A percentile compares a stretch with the other conserved stretches of the same genome.
phyloP scores from a whole-genome alignment of 345 rosid genomes.

The Gynandropsis gynandra region DNA sequence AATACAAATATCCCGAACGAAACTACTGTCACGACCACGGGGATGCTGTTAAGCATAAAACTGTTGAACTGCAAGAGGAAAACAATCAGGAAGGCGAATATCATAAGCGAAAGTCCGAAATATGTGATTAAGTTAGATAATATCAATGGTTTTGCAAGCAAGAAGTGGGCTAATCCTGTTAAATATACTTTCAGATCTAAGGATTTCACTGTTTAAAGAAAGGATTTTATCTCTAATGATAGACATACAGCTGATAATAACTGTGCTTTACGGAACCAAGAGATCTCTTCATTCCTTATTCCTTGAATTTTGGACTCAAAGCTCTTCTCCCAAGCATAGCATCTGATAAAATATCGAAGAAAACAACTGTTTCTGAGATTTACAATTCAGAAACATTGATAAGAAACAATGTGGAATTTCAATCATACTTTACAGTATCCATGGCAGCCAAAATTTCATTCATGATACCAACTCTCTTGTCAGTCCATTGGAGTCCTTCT shows the following conservation, averaged over 20 bases:
- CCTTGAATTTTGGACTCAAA: slow-evolving; percentile 67
- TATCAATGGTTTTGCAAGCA: neutral
- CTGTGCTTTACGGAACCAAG: slow-evolving; percentile 87
- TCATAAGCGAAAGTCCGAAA: neutral
- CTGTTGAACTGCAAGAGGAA: slow-evolving; percentile 64
- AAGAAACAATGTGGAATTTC: slow-evolving; percentile 1
- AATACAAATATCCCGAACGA: slow-evolving; percentile 86
- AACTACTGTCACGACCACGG: slow-evolving; percentile 72
- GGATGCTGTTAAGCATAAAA: slow-evolving; percentile 79
- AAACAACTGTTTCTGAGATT: slow-evolving; percentile 8
- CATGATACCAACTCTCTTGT: slow-evolving; percentile 80
- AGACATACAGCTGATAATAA: slow-evolving; percentile 67
- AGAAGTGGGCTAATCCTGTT: slow-evolving; percentile 2
- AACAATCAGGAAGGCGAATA: slow-evolving; percentile 15
- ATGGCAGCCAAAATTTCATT: slow-evolving; percentile 93
- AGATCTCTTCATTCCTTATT: slow-evolving; percentile 67
- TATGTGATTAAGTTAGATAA: neutral
- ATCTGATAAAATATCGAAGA: slow-evolving; percentile 37
- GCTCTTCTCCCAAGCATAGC: slow-evolving; percentile 96
- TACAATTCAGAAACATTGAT: slow-evolving; percentile 9
- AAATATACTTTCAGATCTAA: neutral
- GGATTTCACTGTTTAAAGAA: neutral
- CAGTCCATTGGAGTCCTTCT: slow-evolving; percentile 93
- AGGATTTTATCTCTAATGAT: slow-evolving; percentile 6
- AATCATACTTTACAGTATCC: slow-evolving; percentile 89